Evolutionary conservation across 2,329 filamentous ascomycete genomes (phyloP), one percentile per base, ranked within the genome.

Genomic region (Colletotrichum filicis): DNA sequence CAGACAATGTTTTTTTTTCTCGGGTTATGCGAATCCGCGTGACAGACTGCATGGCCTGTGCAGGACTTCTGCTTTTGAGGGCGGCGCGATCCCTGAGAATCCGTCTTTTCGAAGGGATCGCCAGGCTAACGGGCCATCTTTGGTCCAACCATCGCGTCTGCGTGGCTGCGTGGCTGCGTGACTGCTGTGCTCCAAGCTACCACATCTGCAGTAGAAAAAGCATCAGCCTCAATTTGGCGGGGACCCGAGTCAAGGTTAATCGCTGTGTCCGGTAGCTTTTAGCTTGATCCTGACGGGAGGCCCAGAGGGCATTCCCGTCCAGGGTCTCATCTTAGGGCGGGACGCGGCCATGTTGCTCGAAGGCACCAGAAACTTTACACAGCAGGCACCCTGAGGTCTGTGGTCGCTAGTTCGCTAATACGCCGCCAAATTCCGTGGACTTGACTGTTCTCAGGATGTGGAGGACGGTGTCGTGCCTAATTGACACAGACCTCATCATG

Each of bases 141-240:
- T 53, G 35, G 58, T 57, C 49, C 56, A 57, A 52, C 28, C 42
- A 49, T n/a, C n/a, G 42, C 42, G 46, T 12, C 46, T 24, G 24
- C 12, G 32, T 57, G 11, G 65, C 53, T 30, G 53, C 69, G 46
- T 68, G 65, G 32, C 49, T 37, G 58, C 64, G 37, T 26, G 68
- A 30, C 32, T n/a, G 42, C 55, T 24, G 37, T 12, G 67, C 22
- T 12, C 52, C 60, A 58, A 19, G 37, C 57, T 68, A 49, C 55
- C 68, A 68, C 22, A 68, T 28, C 52, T 26, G 57, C 57, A 30
- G 35, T 57, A 11, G 24, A 14, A 9, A 63, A 32, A 60, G 35
- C 26, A 60, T 60, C 57, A 72, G 69, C 66, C 59, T 69, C 60
- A 61, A 37, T 49, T 64, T 37, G 60, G 66, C 56, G 60, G 70